These are phyloP conservation scores for Geotrichum candidum DNA, from an alignment of 1,139 yeast species.

Conservation along the genomic window DNA sequence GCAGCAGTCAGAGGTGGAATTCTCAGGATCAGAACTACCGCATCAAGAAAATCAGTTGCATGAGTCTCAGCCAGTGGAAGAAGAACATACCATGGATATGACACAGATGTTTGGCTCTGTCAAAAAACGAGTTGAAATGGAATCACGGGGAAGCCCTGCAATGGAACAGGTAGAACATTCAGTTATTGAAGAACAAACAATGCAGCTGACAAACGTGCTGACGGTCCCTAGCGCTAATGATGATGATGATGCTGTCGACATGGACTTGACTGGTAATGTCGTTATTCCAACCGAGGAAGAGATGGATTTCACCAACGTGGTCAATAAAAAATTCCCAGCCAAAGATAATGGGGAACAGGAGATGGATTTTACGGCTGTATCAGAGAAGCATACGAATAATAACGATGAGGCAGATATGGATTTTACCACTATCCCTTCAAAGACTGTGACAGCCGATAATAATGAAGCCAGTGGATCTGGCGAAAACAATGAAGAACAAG, in stretches of 20 bases:
- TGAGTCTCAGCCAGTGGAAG: slow-evolving; percentile 8
- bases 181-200: background rate
- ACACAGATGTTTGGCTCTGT: slow-evolving; percentile 19
- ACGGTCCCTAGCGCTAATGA: background rate
- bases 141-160: background rate
- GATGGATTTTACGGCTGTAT: slow-evolving; percentile 20
- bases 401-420: slow-evolving; percentile 22
- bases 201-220: background rate
- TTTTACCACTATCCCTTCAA: slow-evolving; percentile 17
- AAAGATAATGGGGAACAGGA: slow-evolving; percentile 9
- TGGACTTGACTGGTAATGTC: slow-evolving; percentile 6
- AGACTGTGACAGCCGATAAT: background rate
- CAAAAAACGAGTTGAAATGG: slow-evolving; percentile 8
- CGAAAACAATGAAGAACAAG: slow-evolving; percentile 5
- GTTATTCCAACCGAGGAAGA: slow-evolving; percentile 1
- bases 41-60: slow-evolving; percentile 2
- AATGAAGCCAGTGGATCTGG: background rate
- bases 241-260: slow-evolving; percentile 3
- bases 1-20: background rate
- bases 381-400: background rate
- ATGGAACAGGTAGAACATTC: background rate
- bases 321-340: background rate
- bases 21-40: background rate
- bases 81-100: slow-evolving; percentile 24
- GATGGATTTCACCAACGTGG: slow-evolving; percentile 8